Conservation (phyloP, 805 yeast genomes). For the Crinitomyces ghanaensis region DNA sequence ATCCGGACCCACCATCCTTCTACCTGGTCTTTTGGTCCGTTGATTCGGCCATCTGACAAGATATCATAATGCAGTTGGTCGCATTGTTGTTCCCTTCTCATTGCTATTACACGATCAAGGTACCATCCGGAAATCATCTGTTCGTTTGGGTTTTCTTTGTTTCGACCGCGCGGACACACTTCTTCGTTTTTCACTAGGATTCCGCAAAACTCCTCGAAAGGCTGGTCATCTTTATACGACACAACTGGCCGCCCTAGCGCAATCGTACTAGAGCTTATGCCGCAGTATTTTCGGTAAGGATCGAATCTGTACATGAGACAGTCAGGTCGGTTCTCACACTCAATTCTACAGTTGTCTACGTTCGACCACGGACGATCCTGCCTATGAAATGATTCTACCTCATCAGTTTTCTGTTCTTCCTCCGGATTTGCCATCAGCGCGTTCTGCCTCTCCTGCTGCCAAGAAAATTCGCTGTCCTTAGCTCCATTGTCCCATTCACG, state of each 20-base stretch:
- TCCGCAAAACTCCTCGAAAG: slow-evolving; percentile 6
- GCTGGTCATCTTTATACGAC: slow-evolving; percentile 10
- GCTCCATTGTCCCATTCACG: slow-evolving; percentile 23
- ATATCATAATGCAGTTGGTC: slow-evolving; percentile 16
- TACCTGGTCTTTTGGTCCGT: slow-evolving; percentile 19
- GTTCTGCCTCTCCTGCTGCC: slow-evolving; percentile 3
- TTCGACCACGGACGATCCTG: slow-evolving; percentile 15
- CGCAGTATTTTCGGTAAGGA: slow-evolving; percentile 20
- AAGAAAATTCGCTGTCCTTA: slow-evolving; percentile 15
- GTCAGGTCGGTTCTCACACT: slow-evolving; percentile 13
- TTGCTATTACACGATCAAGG: slow-evolving; percentile 17
- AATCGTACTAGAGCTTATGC: slow-evolving; percentile 17
- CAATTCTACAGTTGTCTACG: slow-evolving; percentile 13
- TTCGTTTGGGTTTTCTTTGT: slow-evolving; percentile 7
- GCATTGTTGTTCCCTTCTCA: slow-evolving; percentile 18
- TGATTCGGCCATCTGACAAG: slow-evolving; percentile 17
- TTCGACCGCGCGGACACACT: slow-evolving; percentile 5
- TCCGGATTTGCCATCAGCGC: background rate
- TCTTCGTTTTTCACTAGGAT: no score
- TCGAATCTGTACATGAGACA: slow-evolving; percentile 23
- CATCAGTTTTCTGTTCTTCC: background rate
- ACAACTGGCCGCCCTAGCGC: slow-evolving; percentile 20
- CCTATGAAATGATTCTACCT: no score
- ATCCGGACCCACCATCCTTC: slow-evolving; percentile 25
- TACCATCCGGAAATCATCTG: slow-evolving; percentile 20